These are phyloP conservation scores for Penicillium longicatenatum DNA, from an alignment of 495 filamentous ascomycete species.

Conservation along the genomic window DNA sequence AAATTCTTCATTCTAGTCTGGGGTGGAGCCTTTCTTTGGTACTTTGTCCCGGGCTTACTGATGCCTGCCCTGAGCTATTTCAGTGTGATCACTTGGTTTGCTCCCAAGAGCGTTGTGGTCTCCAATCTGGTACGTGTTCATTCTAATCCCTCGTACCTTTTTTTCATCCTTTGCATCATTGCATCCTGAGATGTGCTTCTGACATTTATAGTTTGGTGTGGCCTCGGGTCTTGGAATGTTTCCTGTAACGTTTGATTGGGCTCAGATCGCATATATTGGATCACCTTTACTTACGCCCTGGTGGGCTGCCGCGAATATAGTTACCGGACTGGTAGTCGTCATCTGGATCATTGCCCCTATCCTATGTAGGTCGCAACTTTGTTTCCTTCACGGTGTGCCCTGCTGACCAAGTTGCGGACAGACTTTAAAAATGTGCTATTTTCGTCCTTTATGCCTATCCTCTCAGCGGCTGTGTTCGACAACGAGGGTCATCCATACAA, in stretches of 20 bases:
- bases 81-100: conserved; percentile 85
- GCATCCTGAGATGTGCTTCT: neutral
- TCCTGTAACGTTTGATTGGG: conserved; percentile 89
- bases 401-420: conserved; percentile 13
- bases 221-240: conserved; percentile 82
- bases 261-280: conserved; percentile 86
- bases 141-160: neutral
- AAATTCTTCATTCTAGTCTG: conserved; percentile 78
- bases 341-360: conserved; percentile 84
- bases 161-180: neutral
- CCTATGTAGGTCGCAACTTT: conserved; percentile 34
- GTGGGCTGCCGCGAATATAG: conserved; percentile 87
- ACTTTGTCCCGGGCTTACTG: conserved; percentile 81
- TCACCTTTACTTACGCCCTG: conserved; percentile 82
- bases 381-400: neutral
- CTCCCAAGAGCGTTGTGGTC: conserved; percentile 71
- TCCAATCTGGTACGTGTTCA: conserved; percentile 26
- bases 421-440: conserved; percentile 76
- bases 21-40: conserved; percentile 64
- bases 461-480: conserved; percentile 75
- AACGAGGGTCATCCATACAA: conserved; percentile 78
- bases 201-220: conserved; percentile 63
- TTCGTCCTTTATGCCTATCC: conserved; percentile 76
- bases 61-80: conserved; percentile 89
- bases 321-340: conserved; percentile 75